Evolutionary conservation across 495 filamentous ascomycete genomes (phyloP).

Genomic region (Penicillium atrosanguineum): DNA sequence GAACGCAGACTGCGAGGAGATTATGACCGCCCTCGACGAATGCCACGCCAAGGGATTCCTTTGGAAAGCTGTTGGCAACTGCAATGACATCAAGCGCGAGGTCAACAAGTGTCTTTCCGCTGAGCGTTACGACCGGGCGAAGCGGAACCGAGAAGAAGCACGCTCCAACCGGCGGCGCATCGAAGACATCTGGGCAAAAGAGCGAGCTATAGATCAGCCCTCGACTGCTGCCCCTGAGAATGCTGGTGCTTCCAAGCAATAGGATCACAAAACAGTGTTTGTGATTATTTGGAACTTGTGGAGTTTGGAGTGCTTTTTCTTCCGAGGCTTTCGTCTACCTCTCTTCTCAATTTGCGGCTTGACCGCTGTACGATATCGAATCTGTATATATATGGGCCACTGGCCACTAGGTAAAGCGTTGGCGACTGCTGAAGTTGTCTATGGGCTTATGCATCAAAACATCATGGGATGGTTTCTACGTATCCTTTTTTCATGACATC

Average conservation of each 20-base stretch:
- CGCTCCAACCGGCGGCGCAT: conserved; percentile 65
- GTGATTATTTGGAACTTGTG: conserved; percentile 4
- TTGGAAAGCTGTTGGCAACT: conserved; percentile 82
- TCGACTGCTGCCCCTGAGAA: conserved; percentile 3
- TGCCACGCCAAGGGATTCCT: conserved; percentile 92
- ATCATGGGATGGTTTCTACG: no score
- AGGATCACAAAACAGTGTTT: conserved; percentile 1
- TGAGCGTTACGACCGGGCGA: conserved; percentile 74
- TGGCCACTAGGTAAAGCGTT: no score
- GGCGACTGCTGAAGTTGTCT: no score
- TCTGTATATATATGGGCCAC: conserved; percentile 3
- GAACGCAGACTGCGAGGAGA: conserved; percentile 77
- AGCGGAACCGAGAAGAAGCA: conserved; percentile 70
- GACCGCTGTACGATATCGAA: conserved; percentile 17
- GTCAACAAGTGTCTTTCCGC: conserved; percentile 79
- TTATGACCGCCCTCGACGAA: conserved; percentile 90
- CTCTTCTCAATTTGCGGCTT: conserved; percentile 5
- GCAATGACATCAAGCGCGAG: conserved; percentile 77
- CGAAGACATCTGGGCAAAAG: conserved; percentile 72
- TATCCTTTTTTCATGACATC: no score
- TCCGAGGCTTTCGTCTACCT: not conserved
- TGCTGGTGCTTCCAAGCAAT: conserved; percentile 17
- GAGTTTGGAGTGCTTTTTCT: conserved; percentile 18
- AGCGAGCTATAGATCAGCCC: conserved; percentile 30
- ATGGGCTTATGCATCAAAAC: no score